Evolutionary conservation across 768 basidiomycete species (phyloP), one percentile per base, ranked within the genome.

Genomic region (Mycena belliarum): DNA sequence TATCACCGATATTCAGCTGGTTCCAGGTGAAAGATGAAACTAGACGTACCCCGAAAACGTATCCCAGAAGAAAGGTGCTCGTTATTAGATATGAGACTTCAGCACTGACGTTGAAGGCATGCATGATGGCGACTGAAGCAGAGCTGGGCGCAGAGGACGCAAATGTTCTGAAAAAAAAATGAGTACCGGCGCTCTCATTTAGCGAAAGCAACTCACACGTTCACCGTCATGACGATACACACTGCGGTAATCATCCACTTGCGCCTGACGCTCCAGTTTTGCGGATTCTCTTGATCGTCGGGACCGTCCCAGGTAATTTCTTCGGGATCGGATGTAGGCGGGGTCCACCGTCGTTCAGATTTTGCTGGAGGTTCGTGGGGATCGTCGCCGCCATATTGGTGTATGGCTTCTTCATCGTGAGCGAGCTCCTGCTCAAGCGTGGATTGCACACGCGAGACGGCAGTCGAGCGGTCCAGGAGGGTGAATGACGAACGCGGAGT

Each of bases 111-210:
- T 71, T 49, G 49, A 86, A 87, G 8, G 77, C 70, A 4, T 48
- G 33, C 6, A 69, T 68, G 8, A 85, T 74, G 7, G 59, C 49
- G 0, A 25, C 10, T 1, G 72, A 64, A 1, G 80, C 76, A 2
- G 78, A 67, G 2, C 79, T 75, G 2, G 83, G 83, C 14, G 83
- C 81, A 0, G 83, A 83, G 0, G 84, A 85, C 0, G 84, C 83
- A 56, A 85, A 86, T 11, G 85, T 83, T 14, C 83, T 84, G 20
- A 60, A 32, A 11, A 45, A 20, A 4, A n/a, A 25, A 33, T 29
- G 48, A 47, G 46, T n/a, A 12, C 28, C 16, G 9, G 25, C 4
- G 16, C 23, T 51, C 25, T 11, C 2, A 20, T 14, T 14, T n/a
- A n/a, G n/a, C 84, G 61, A 5, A 18, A 12, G 37, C 4, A 24